Base-by-base conservation (phyloP, 768 basidiomycete genomes). In the Podaxis mareebaensis region DNA sequence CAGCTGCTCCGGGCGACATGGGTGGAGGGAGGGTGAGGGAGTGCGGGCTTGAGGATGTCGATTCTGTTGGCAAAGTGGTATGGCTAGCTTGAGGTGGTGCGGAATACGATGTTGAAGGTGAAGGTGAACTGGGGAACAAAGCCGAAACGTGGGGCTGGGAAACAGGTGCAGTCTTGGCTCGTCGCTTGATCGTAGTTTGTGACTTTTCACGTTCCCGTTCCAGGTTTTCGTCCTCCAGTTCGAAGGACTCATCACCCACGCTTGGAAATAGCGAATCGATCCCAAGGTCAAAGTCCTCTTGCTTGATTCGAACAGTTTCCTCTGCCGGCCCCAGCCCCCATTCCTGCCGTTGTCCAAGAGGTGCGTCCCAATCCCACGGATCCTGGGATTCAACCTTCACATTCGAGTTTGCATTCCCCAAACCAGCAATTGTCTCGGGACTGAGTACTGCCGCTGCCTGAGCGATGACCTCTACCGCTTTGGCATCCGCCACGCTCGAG, bases 351-450 rank as follows among this genome's bases (percentile, higher is more conserved):
- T 63, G 65, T 8, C 65, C 66, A 55, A 76, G 73, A 20, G 65
- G 64, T 15, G 70, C 65, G 40, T 82, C 77, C 81, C 81, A 83
- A 64, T 73, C 77, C 83, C 83, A 83, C 15, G 64, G 63, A 62
- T 80, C 82, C 33, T 76, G 60, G 12, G 79, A 71, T 66, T 86
- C 83, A 7, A 77, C 67, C 67, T 86, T 82, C 63, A 84, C 70
- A 55, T 70, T 68, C 17, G 65, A 69, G 6, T 67, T 66, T 13
- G 69, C 67, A 17, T 1, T 51, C 36, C 53, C 28, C 2, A 40
- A 42, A 42, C 38, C 42, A 42, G 15, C 52, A n/a, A 46, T 55
- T 17, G 61, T 33, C 30, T 74, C 73, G 5, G 72, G 69, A 48
- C 77, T 73, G 28, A 74, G 65, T 3, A 66, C 65, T 42, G 67